Evolutionary conservation across 805 yeast genomes (phyloP), one percentile per base, ranked within the genome.

Genomic region (Lachancea thermotolerans): DNA sequence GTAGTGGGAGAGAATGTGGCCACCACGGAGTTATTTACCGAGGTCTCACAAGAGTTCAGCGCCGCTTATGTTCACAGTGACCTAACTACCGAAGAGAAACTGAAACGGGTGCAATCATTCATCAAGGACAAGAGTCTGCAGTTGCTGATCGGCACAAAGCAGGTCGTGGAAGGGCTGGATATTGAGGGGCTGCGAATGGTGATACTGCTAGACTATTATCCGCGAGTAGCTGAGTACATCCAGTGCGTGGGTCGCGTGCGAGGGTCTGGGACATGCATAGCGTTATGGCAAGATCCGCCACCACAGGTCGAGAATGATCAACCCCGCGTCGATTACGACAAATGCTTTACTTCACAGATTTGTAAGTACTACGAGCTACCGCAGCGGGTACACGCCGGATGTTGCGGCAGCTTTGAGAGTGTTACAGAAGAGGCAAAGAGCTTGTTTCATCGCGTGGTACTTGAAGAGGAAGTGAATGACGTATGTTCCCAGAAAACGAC

Each of bases 101-200:
- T 33, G 9, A 15, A 33, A 14, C 16, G 35, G 35, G 35, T 33
- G 35, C 10, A 14, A 8, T 8, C 35, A 33, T 33, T 33, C 14
- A 33, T 35, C 28, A 14, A 10, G 9, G 39, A 35, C 27, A n/a
- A 16, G 14, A 16, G 17, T 7, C 12, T 14, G 18, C 39, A 18
- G 39, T 18, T 17, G 8, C 39, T 35, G 28, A 35, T 35, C 18
- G 39, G 39, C 9, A 35, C 39, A 9, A 35, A 35, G n/a, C 39
- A 15, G 12, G 9, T 35, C 27, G 8, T 27, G 39, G 14, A 35
- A 27, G 39, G 27, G 11, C 25, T 35, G 7, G 39, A 35, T 27
- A 16, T 35, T 7, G 28, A 16, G 12, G 27, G 9, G 25, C 39
- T 17, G 10, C 28, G 28, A 8, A 9, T 35, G 39, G 27, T 35